These are phyloP conservation scores for Chlorella sp. DNA, from an alignment of 139 green algal species.

Conservation along the genomic window DNA sequence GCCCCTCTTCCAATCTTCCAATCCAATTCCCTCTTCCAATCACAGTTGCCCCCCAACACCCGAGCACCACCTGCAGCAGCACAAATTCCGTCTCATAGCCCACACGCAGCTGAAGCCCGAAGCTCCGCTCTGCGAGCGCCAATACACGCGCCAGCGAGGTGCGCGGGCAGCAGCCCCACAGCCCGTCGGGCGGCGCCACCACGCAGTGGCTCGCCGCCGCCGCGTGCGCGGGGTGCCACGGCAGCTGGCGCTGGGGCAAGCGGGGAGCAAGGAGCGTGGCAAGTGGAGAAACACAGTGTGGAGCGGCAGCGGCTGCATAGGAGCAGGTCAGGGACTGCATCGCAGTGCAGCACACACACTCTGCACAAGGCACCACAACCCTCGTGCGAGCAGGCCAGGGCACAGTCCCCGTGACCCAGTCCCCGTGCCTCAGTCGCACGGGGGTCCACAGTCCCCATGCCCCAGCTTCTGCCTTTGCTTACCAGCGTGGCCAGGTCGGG, in stretches of 20 bases:
- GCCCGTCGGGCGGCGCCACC: neutral
- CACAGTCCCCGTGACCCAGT: neutral
- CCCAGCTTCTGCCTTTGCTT: neutral
- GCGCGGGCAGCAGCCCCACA: conserved; percentile 51
- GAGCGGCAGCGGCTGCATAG: neutral
- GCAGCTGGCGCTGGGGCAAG: neutral
- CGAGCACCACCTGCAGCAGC: neutral
- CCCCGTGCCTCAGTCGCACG: neutral
- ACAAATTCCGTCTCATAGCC: neutral
- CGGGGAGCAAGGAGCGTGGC: neutral
- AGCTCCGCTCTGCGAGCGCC: too few species aligned
- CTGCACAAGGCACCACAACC: neutral
- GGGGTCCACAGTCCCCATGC: neutral
- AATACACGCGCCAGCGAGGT: too few species aligned
- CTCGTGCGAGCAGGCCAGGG: too few species aligned
- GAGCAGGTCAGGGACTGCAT: neutral
- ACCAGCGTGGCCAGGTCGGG: conserved; percentile 14
- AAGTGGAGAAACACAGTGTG: neutral
- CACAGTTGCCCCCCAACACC: neutral
- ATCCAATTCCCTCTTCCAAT: neutral
- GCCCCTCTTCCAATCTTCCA: conserved; percentile 7
- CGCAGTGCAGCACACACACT: neutral
- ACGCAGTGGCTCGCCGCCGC: conserved; percentile 1
- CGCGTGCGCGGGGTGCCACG: conserved; percentile 35
- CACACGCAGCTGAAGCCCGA: conserved; percentile 3